Evolutionary conservation across 2,329 filamentous ascomycete genomes (phyloP).

Genomic region (Fusarium multiceps): DNA sequence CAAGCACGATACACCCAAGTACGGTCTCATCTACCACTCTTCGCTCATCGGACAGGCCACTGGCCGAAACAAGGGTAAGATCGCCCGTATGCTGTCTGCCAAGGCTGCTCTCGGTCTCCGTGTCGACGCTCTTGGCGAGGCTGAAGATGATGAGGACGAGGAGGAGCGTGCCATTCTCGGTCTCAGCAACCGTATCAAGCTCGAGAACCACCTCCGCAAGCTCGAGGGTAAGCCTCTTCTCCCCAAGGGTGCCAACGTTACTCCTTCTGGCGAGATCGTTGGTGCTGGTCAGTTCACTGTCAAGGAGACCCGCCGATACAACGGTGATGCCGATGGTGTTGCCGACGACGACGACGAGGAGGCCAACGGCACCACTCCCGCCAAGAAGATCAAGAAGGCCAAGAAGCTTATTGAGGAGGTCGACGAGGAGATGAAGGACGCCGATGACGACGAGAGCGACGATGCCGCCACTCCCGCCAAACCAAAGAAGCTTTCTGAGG

Average conservation of each 20-base stretch:
- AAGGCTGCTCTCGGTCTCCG: slow-evolving; percentile 94
- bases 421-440: slow-evolving; percentile 59
- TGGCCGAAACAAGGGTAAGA: slow-evolving; percentile 99
- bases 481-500: slow-evolving; percentile 63
- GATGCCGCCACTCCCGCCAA: slow-evolving; percentile 50
- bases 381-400: slow-evolving; percentile 52
- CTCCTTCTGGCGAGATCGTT: slow-evolving; percentile 74
- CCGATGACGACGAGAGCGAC: slow-evolving; percentile 54
- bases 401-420: slow-evolving; percentile 58
- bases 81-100: slow-evolving; percentile 93
- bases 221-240: slow-evolving; percentile 92
- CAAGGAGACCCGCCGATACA: slow-evolving; percentile 95
- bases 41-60: slow-evolving; percentile 96
- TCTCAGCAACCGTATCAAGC: slow-evolving; percentile 74
- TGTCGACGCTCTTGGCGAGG: slow-evolving; percentile 77
- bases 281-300: slow-evolving; percentile 85
- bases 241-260: slow-evolving; percentile 79
- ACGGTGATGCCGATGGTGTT: slow-evolving; percentile 90
- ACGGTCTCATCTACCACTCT: slow-evolving; percentile 92
- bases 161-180: slow-evolving; percentile 89
- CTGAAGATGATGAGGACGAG: slow-evolving; percentile 79
- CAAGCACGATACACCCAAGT: slow-evolving; percentile 99
- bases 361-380: slow-evolving; percentile 52
- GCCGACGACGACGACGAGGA: slow-evolving; percentile 72
- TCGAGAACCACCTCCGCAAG: slow-evolving; percentile 79